These are phyloP conservation scores for Rhizopogon rudus DNA, from an alignment of 768 basidiomycete species.

Conservation along the genomic window DNA sequence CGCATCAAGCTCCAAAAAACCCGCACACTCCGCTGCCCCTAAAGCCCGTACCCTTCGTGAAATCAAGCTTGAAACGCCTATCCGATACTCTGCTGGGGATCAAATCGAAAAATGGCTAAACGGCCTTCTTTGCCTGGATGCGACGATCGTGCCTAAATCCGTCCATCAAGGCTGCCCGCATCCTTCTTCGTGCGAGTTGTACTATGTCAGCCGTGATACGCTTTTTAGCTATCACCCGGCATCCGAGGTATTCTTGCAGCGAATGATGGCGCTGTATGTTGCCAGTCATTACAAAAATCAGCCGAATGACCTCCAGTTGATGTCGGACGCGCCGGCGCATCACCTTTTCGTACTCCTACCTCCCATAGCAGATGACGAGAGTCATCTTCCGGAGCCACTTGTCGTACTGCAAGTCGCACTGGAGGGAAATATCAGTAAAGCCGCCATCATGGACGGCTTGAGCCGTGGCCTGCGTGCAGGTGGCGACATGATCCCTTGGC, in stretches of 20 bases:
- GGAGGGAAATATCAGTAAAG: slow-evolving; percentile 88
- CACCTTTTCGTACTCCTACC: slow-evolving; percentile 94
- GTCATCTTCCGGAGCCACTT: slow-evolving; percentile 88
- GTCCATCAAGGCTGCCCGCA: slow-evolving; percentile 82
- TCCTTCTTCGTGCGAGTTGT: slow-evolving; percentile 90
- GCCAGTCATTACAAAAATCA: slow-evolving; percentile 99
- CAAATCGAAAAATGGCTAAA: slow-evolving; percentile 95
- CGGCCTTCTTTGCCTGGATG: slow-evolving; percentile 83
- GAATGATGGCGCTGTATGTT: slow-evolving; percentile 98
- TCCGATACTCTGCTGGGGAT: slow-evolving; percentile 86
- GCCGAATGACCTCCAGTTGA: slow-evolving; percentile 96
- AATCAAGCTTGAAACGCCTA: slow-evolving; percentile 92
- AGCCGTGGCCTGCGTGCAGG: slow-evolving; percentile 80
- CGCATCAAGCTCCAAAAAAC: slow-evolving; percentile 47
- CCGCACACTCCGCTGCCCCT: slow-evolving; percentile 52
- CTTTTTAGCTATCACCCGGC: slow-evolving; percentile 97
- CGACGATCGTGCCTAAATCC: slow-evolving; percentile 52
- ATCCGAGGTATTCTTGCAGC: slow-evolving; percentile 94
- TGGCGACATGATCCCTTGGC: slow-evolving; percentile 98
- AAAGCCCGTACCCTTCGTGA: slow-evolving; percentile 74
- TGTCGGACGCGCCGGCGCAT: slow-evolving; percentile 96
- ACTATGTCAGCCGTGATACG: slow-evolving; percentile 93
- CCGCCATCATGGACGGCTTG: slow-evolving; percentile 80
- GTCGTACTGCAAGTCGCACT: slow-evolving; percentile 95
- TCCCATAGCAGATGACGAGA: slow-evolving; percentile 86